Percentiles rank a stretch among this genome's conserved stretches.
These are phyloP conservation scores for Tephrocybe sp. DNA, from an alignment of 768 basidiomycete species.

Conservation along the genomic window DNA sequence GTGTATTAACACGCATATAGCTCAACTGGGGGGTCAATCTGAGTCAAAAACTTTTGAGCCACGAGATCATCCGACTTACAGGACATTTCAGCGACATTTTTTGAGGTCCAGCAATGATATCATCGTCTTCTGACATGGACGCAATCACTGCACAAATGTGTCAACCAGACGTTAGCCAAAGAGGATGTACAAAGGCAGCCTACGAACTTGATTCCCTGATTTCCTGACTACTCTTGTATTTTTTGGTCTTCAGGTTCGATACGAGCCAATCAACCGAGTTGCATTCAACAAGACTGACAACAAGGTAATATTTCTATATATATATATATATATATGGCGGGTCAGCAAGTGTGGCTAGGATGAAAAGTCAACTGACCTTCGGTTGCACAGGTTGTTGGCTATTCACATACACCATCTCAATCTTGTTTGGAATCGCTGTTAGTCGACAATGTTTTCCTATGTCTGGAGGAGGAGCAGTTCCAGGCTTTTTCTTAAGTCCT, in stretches of 20 bases:
- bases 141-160: slow-evolving; percentile 48
- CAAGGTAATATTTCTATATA: slow-evolving; percentile 83
- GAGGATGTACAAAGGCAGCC: not conserved
- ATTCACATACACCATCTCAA: slow-evolving; percentile 91
- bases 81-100: slow-evolving; percentile 94
- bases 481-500: slow-evolving; percentile 93
- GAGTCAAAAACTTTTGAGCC: not conserved
- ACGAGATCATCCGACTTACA: slow-evolving; percentile 45
- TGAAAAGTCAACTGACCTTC: slow-evolving; percentile 48
- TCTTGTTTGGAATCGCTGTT: slow-evolving; percentile 50
- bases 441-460: slow-evolving; percentile 40
- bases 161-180: not conserved
- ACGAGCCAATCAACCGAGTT: slow-evolving; percentile 71
- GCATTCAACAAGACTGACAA: slow-evolving; percentile 81
- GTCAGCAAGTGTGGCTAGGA: slow-evolving; percentile 2
- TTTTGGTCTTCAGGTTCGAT: slow-evolving; percentile 63
- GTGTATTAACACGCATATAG: slow-evolving; percentile 79
- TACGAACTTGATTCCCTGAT: slow-evolving; percentile 65
- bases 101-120: slow-evolving; percentile 86
- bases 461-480: slow-evolving; percentile 90
- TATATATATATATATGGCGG: slow-evolving; percentile 62
- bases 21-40: slow-evolving; percentile 57
- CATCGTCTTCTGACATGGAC: slow-evolving; percentile 71
- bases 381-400: slow-evolving; percentile 73
- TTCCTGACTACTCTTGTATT: slow-evolving; percentile 59